Conservation (phyloP, 495 filamentous ascomycete species). For the Neurospora hispaniola region DNA sequence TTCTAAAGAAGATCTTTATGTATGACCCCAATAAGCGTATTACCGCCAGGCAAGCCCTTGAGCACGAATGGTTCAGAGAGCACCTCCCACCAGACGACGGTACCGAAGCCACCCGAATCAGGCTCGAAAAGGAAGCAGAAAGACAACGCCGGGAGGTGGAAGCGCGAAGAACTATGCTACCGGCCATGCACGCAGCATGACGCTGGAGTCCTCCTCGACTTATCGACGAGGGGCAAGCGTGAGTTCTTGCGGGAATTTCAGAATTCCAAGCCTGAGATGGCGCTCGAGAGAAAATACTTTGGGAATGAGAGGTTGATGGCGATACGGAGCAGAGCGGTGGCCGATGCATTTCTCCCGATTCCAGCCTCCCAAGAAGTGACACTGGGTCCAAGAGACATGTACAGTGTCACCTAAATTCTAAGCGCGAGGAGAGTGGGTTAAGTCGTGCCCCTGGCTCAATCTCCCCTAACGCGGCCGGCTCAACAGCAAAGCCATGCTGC, state of each 20-base stretch:
- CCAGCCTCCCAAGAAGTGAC: neutral
- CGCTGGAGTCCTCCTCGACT: neutral
- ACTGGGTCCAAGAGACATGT: neutral
- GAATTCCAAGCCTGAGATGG: neutral
- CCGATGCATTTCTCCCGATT: neutral
- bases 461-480: neutral
- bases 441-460: neutral
- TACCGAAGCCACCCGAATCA: conserved; percentile 78
- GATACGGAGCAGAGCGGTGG: neutral
- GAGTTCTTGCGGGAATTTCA: neutral
- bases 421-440: neutral
- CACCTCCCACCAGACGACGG: conserved; percentile 69
- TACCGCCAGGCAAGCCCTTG: conserved; percentile 80
- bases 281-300: neutral
- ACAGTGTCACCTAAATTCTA: neutral
- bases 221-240: neutral
- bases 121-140: conserved; percentile 38
- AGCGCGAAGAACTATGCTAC: neutral
- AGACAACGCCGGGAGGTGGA: conserved; percentile 2
- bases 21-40: conserved; percentile 88
- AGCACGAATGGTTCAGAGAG: conserved; percentile 94
- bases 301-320: neutral
- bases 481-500: neutral
- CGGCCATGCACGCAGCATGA: conserved; percentile 4
- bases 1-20: conserved; percentile 82